phyloP scores from a whole-genome alignment of 352 stramenopile species.

The Phytophthora vignae region DNA sequence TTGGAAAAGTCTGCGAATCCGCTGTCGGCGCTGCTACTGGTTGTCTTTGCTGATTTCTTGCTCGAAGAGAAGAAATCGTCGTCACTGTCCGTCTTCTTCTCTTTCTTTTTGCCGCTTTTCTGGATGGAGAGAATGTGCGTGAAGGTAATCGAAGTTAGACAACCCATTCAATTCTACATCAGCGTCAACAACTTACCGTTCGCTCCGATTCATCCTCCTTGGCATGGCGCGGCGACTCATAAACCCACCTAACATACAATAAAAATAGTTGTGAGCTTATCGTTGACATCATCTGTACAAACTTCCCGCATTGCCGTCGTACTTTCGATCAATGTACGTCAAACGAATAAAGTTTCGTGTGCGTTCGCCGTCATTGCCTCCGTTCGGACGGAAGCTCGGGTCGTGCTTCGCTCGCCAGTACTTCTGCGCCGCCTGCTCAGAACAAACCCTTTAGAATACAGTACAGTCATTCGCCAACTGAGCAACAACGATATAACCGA shows the following conservation, averaged over 20 bases:
- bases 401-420: conserved; percentile 89
- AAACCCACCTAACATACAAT: conserved; percentile 66
- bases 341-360: conserved; percentile 91
- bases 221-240: conserved; percentile 71
- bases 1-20: conserved; percentile 82
- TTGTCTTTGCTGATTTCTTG: conserved; percentile 34
- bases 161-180: background rate
- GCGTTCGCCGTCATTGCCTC: conserved; percentile 79
- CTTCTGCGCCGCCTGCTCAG: conserved; percentile 75
- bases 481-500: conserved; percentile 21
- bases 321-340: conserved; percentile 91
- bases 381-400: conserved; percentile 75
- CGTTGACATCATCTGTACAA: background rate
- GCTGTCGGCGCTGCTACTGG: conserved; percentile 23
- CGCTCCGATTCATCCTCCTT: conserved; percentile 50
- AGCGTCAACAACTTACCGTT: conserved; percentile 35
- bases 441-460: background rate
- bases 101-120: conserved; percentile 58
- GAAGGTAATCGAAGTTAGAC: background rate
- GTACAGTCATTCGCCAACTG: too few species aligned
- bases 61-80: conserved; percentile 64
- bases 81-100: conserved; percentile 45
- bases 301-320: conserved; percentile 13
- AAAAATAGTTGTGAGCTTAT: background rate
- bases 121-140: conserved; percentile 16